Evolutionary conservation across 768 basidiomycete genomes (phyloP).

Genomic region (Rhodotorula diobovata): DNA sequence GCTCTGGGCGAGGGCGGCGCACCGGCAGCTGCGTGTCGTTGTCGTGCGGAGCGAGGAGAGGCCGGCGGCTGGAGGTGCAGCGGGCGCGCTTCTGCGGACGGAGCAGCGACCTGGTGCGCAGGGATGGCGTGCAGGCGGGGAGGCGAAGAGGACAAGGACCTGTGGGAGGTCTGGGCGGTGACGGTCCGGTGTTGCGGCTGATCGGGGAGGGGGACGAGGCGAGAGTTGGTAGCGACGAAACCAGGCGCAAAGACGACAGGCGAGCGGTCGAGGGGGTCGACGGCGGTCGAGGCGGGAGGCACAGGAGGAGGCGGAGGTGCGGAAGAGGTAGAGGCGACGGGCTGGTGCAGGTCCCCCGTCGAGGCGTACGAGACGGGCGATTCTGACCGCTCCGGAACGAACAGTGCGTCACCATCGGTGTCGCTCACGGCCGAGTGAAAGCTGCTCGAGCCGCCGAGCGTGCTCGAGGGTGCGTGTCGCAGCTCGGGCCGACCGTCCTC

Average conservation of each 20-base stretch:
- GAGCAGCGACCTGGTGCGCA: neutral
- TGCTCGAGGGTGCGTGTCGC: neutral
- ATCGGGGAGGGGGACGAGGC: slow-evolving; percentile 10
- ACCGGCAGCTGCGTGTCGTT: neutral
- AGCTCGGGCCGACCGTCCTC: neutral
- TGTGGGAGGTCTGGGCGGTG: neutral
- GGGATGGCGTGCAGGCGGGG: neutral
- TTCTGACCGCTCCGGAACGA: neutral
- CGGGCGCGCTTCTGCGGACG: neutral
- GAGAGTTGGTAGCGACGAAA: slow-evolving; percentile 16
- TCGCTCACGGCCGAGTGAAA: slow-evolving; percentile 24
- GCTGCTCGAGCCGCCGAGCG: neutral
- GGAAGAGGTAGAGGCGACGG: neutral
- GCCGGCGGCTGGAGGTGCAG: neutral
- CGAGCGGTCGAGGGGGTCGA: neutral
- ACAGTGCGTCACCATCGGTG: neutral
- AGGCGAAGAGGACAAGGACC: neutral
- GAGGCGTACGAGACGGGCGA: slow-evolving; percentile 7
- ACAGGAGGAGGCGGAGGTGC: neutral
- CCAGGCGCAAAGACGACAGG: slow-evolving; percentile 17
- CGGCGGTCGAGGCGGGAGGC: neutral
- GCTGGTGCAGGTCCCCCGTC: neutral
- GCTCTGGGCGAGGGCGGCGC: neutral
- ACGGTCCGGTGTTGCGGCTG: neutral
- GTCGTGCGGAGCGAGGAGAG: neutral